These are phyloP conservation scores for Aspergillus ustus DNA, from an alignment of 2,329 filamentous ascomycete genomes.

Conservation along the genomic window DNA sequence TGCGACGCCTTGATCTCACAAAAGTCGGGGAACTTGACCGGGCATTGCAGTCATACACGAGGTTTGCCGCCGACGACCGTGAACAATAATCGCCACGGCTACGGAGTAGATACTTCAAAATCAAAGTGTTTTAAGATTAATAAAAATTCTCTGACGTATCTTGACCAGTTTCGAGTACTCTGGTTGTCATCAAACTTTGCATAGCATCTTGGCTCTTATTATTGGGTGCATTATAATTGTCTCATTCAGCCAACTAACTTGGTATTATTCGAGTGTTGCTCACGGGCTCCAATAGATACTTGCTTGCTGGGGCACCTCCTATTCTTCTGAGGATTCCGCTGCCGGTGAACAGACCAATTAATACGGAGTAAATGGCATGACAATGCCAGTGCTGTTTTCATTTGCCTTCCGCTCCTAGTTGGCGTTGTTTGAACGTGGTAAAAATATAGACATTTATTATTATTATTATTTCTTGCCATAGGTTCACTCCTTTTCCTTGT, in stretches of 20 bases:
- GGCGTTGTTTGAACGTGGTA: not conserved
- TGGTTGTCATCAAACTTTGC: not conserved
- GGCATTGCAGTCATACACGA: not conserved
- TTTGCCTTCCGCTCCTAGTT: no score
- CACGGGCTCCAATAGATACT: not conserved
- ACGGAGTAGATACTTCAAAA: no score
- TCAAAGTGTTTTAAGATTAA: not conserved
- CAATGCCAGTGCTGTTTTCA: not conserved
- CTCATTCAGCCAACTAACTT: not conserved
- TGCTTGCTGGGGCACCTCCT: not conserved
- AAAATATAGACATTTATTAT: not conserved
- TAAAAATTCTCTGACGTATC: constrained; percentile 13
- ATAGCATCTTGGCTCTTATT: constrained; percentile 1
- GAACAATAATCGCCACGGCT: not conserved
- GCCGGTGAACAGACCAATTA: no score
- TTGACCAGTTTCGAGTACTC: not conserved
- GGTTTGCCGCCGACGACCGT: not conserved
- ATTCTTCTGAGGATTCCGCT: no score
- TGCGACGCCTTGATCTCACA: not conserved
- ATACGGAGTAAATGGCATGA: no score
- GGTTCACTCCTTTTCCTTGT: not conserved
- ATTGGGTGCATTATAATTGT: constrained; percentile 15
- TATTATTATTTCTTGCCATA: not conserved
- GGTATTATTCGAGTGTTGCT: not conserved
- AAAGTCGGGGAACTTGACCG: not conserved